Base-by-base conservation (phyloP, 495 filamentous ascomycete genomes). In the Durotheca rogersii region DNA sequence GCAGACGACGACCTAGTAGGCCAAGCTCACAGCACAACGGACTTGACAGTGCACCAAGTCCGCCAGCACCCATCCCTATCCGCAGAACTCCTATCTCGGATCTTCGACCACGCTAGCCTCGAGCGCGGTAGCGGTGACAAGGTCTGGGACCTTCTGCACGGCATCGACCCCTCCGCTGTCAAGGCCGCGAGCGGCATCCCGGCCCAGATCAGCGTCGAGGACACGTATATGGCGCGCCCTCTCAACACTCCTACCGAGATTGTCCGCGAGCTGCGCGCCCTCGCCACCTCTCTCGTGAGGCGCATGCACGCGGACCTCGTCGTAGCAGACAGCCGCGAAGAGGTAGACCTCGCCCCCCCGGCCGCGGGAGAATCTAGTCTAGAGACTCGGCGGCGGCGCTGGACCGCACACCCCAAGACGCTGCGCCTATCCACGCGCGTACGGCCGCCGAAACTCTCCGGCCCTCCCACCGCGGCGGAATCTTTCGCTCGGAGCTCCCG, bases 181-280 rank as follows among this genome's bases (percentile, higher is more conserved):
- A 75, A 79, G 14, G 76, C 83, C 51, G 86, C 84, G 1, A 79
- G 81, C 55, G 81, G 81, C 30, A 66, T 95, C 10, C 92, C 92
- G 0, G 82, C 81, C 9, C 90, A 95, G 65, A 95, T 97, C 64
- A 91, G 88, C 67, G 94, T 97, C 51, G 92, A 97, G 62, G 89
- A 97, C 64, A 88, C 88, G 4, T 97, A 93, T 62, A 73, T 76
- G 37, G 48, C 62, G 15, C 53, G 54, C 2, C 79, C 81, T 1
- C 72, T 95, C 1, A 77, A 83, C 53, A 80, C 74, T 0, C 51
- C 85, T 33, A 65, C 79, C 2, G 75, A 83, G 35, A 80, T 89
- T 2, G 27, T 49, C 6, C 71, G 75, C 33, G 85, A 90, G 59
- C 73, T 97, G 15, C 58, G 64, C 0, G 67, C 76, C 16, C 70